Conservation (phyloP, 257 asterid genomes). For the Solanum piurae region DNA sequence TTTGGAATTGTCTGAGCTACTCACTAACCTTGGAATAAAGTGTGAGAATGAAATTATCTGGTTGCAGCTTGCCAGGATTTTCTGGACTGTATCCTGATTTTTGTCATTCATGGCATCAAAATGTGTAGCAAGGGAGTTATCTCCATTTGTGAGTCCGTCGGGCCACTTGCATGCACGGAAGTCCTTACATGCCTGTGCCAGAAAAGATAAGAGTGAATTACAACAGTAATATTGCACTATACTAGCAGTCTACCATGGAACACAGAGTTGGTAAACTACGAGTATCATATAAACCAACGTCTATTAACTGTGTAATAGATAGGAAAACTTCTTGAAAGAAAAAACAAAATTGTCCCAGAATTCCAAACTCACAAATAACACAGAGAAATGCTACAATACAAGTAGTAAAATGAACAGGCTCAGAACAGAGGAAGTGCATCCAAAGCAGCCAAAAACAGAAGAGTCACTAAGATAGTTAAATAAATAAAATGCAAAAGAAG, state of each 20-base stretch:
- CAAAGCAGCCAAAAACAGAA: not conserved
- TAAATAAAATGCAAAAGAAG: not conserved
- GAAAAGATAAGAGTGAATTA: not conserved
- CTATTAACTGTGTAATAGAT: not conserved
- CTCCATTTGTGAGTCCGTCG: constrained; percentile 37
- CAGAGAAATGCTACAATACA: not conserved
- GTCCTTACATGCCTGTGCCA: constrained; percentile 83
- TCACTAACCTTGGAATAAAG: constrained; percentile 73
- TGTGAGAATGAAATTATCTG: constrained; percentile 68
- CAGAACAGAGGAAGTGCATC: not conserved
- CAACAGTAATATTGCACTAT: not conserved
- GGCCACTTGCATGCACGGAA: constrained; percentile 87
- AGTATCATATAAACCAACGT: not conserved
- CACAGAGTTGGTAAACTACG: not conserved
- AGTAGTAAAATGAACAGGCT: not conserved
- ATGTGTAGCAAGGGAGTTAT: constrained; percentile 54
- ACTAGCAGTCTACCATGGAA: not conserved
- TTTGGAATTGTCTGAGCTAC: not conserved
- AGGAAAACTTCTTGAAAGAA: not conserved
- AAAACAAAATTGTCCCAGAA: not conserved
- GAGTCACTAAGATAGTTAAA: not conserved
- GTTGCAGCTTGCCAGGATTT: constrained; percentile 47
- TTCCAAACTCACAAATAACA: not conserved
- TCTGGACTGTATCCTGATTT: constrained; percentile 30
- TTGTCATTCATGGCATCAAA: constrained; percentile 74